Percentiles rank a stretch among this genome's conserved stretches.
Evolutionary conservation across 2,329 filamentous ascomycete genomes (phyloP).

Genomic region (Cladosporium sp.): DNA sequence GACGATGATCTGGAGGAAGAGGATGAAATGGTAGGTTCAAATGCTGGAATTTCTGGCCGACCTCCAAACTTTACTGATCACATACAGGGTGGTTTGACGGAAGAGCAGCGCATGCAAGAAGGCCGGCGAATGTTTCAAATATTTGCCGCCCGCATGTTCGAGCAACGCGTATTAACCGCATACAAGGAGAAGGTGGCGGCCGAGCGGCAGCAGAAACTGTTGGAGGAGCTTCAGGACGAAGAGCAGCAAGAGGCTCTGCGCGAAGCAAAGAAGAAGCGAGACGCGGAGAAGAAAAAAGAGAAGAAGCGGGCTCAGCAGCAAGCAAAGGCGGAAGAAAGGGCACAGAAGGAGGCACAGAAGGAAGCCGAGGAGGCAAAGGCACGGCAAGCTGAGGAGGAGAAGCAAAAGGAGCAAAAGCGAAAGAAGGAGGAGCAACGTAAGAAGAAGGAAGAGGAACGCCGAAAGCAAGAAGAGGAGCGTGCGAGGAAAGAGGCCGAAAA

Average conservation of each 20-base stretch:
- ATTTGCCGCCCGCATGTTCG: constrained; percentile 98
- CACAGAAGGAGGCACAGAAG: constrained; percentile 80
- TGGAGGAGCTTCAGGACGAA: constrained; percentile 89
- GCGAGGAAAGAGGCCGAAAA: constrained; percentile 80
- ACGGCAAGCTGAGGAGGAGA: constrained; percentile 71
- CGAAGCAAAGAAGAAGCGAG: constrained; percentile 88
- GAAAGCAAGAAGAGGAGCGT: constrained; percentile 83
- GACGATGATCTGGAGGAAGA: constrained; percentile 56
- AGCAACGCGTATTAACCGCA: constrained; percentile 92
- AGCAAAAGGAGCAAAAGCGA: constrained; percentile 70
- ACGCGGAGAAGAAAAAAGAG: constrained; percentile 92
- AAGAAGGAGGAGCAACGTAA: constrained; percentile 86
- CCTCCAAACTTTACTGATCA: constrained; percentile 36
- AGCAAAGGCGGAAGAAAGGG: constrained; percentile 84
- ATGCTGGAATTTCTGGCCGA: background rate
- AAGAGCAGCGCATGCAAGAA: constrained; percentile 98
- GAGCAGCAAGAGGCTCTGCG: constrained; percentile 68
- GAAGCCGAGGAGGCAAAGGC: constrained; percentile 77
- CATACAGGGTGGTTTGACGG: constrained; percentile 84
- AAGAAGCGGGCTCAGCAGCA: constrained; percentile 87
- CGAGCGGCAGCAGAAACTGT: constrained; percentile 82
- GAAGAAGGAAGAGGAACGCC: constrained; percentile 86
- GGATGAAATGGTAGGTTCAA: constrained; percentile 54
- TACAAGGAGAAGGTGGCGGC: constrained; percentile 95
- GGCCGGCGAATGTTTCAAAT: constrained; percentile 98